Evolutionary conservation across 2,329 filamentous ascomycete species (phyloP).

Genomic region (Microdochium bolleyi): DNA sequence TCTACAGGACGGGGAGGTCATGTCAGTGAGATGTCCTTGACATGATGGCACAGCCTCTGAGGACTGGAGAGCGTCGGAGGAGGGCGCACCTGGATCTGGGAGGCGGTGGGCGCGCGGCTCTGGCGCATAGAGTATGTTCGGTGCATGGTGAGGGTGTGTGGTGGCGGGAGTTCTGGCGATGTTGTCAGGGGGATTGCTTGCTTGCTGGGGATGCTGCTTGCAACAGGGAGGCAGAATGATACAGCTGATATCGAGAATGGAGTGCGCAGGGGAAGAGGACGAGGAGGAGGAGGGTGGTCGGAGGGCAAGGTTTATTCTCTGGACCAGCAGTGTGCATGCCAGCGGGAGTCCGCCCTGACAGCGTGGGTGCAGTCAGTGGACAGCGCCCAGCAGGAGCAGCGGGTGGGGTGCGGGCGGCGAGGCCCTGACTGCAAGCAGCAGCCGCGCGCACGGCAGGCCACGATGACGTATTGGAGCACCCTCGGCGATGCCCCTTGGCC

Average conservation of each 20-base stretch:
- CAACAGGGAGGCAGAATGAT: background rate
- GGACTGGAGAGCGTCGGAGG: slow-evolving; percentile 2
- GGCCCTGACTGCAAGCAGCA: background rate
- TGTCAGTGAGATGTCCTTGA: background rate
- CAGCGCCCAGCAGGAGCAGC: background rate
- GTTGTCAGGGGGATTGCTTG: background rate
- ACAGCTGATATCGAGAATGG: background rate
- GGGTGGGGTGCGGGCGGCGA: background rate
- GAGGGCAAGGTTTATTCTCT: background rate
- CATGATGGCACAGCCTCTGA: slow-evolving; percentile 1
- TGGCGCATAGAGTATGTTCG: slow-evolving; percentile 99
- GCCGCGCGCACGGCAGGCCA: background rate
- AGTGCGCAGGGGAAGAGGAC: background rate
- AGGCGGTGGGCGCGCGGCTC: slow-evolving; percentile 89
- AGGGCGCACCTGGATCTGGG: slow-evolving; percentile 49
- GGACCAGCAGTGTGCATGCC: background rate
- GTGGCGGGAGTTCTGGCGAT: background rate
- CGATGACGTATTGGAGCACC: no score
- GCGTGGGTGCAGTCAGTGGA: background rate
- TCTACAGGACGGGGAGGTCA: slow-evolving; percentile 46
- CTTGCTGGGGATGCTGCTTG: background rate
- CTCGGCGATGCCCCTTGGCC: no score
- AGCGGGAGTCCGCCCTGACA: background rate
- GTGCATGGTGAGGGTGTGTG: slow-evolving; percentile 60
- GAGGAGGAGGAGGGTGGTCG: background rate